Percentiles rank a stretch among this genome's conserved stretches.
These are phyloP conservation scores for Ophiostoma triangulosporum DNA, from an alignment of 2,329 filamentous ascomycete species.

Conservation along the genomic window DNA sequence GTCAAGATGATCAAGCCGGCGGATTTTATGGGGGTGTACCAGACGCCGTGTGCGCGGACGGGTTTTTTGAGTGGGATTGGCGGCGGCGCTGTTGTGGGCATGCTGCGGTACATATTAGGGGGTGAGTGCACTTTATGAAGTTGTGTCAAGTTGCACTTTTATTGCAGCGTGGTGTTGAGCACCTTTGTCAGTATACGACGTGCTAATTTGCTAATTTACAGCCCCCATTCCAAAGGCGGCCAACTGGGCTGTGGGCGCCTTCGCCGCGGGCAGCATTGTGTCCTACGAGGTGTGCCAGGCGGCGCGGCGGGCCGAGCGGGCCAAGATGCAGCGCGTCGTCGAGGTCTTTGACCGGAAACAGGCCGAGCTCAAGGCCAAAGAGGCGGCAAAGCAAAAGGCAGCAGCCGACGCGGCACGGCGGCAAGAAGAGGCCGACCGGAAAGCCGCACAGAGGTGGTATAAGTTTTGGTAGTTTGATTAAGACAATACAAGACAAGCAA, in stretches of 20 bases:
- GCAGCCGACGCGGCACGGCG: slow-evolving; percentile 28
- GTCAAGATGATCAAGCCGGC: slow-evolving; percentile 52
- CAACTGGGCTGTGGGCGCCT: slow-evolving; percentile 77
- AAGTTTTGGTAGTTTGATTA: slow-evolving; percentile 35
- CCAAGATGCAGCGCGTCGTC: slow-evolving; percentile 73
- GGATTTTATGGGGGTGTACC: slow-evolving; percentile 61
- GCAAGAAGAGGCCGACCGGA: slow-evolving; percentile 13
- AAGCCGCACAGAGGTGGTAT: slow-evolving; percentile 34
- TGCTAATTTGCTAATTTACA: slow-evolving; percentile 15
- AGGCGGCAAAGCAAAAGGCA: slow-evolving; percentile 27
- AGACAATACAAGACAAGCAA: background rate
- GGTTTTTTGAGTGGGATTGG: slow-evolving; percentile 74
- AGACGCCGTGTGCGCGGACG: slow-evolving; percentile 72
- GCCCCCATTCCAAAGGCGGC: slow-evolving; percentile 52
- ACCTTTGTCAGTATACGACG: no score
- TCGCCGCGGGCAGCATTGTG: slow-evolving; percentile 52
- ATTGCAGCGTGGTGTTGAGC: no score
- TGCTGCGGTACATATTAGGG: slow-evolving; percentile 58
- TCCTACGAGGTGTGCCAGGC: slow-evolving; percentile 80
- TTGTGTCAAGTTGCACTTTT: no score
- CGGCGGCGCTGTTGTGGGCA: slow-evolving; percentile 62
- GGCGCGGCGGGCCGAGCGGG: slow-evolving; percentile 57
- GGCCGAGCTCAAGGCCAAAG: slow-evolving; percentile 41
- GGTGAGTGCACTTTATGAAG: slow-evolving; percentile 32
- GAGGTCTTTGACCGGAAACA: slow-evolving; percentile 68